Conservation (phyloP, 1,139 yeast genomes). For the Saccharomyces hybrid region DNA sequence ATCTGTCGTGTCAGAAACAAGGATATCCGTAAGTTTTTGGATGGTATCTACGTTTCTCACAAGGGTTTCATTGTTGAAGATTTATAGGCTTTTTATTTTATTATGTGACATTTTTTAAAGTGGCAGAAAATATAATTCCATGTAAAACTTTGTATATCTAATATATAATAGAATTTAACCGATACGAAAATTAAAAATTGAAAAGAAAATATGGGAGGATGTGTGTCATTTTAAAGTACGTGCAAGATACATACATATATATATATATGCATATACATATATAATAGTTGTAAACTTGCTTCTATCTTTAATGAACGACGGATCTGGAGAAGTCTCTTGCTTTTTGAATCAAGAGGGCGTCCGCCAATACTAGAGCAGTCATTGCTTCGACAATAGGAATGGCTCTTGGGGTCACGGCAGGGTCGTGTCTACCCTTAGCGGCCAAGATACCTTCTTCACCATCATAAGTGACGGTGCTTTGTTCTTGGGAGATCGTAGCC, state of each 20-base stretch:
- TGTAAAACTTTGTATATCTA: background rate
- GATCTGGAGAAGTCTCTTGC: conserved; percentile 51
- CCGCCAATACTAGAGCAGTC: conserved; percentile 91
- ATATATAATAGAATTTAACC: background rate
- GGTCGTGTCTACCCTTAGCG: conserved; percentile 97
- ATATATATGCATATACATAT: too few relatives aligned
- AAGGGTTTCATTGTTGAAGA: too few relatives aligned
- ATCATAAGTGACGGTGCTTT: conserved; percentile 77
- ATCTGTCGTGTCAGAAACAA: too few relatives aligned
- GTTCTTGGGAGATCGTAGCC: conserved; percentile 93
- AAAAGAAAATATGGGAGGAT: too few relatives aligned
- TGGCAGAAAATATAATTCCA: background rate
- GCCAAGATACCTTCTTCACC: conserved; percentile 83
- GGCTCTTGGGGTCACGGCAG: conserved; percentile 97
- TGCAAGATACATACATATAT: too few relatives aligned
- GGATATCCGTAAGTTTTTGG: too few relatives aligned
- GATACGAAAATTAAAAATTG: background rate
- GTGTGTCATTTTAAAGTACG: too few relatives aligned
- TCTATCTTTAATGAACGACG: conserved; percentile 14
- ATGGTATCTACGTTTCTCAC: too few relatives aligned
- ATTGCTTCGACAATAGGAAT: conserved; percentile 97
- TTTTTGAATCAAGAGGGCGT: conserved; percentile 76
- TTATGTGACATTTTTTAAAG: background rate
- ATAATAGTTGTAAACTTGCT: too few relatives aligned
- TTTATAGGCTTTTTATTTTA: too few relatives aligned